Evolutionary conservation across 23 red algal species (phyloP).

Genomic region (Rhodosorus marinus): DNA sequence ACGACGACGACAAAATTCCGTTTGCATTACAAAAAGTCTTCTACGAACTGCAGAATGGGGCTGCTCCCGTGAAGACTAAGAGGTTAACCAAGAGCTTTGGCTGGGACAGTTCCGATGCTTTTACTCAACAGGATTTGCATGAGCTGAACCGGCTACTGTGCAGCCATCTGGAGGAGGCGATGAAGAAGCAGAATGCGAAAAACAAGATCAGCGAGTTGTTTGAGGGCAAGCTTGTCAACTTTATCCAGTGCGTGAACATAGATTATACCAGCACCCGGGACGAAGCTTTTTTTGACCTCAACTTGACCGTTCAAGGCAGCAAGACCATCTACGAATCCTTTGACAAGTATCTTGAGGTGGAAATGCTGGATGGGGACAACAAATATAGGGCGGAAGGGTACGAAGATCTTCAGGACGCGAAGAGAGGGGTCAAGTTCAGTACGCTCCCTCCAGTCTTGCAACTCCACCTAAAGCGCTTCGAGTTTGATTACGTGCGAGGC

Average conservation of each 20-base stretch:
- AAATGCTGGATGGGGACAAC: constrained; percentile 18
- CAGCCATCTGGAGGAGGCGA: constrained; percentile 6
- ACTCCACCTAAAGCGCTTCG: constrained; percentile 15
- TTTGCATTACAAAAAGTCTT: constrained; percentile 6
- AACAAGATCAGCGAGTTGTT: constrained; percentile 5
- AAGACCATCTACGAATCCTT: constrained; percentile 1
- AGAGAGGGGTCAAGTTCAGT: not conserved
- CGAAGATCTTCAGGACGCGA: constrained; percentile 1
- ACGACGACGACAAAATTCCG: constrained; percentile 4
- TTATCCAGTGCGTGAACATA: constrained; percentile 8
- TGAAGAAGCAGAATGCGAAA: not conserved
- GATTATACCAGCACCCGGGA: constrained; percentile 1
- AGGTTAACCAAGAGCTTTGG: constrained; percentile 5
- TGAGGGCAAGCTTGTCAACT: constrained; percentile 10
- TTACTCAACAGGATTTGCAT: constrained; percentile 6
- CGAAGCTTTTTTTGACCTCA: constrained; percentile 11
- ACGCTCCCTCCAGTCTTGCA: constrained; percentile 2
- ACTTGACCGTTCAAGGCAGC: constrained; percentile 5
- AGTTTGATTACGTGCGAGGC: constrained; percentile 5
- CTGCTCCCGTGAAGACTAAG: not conserved
- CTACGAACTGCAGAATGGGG: constrained; percentile 6
- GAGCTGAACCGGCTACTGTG: constrained; percentile 5
- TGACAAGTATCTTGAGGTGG: constrained; percentile 5
- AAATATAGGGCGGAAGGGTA: constrained; percentile 7
- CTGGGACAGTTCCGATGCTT: constrained; percentile 1